phyloP scores from a whole-genome alignment of 805 yeast species.

The Sugiyamaella smithiae region DNA sequence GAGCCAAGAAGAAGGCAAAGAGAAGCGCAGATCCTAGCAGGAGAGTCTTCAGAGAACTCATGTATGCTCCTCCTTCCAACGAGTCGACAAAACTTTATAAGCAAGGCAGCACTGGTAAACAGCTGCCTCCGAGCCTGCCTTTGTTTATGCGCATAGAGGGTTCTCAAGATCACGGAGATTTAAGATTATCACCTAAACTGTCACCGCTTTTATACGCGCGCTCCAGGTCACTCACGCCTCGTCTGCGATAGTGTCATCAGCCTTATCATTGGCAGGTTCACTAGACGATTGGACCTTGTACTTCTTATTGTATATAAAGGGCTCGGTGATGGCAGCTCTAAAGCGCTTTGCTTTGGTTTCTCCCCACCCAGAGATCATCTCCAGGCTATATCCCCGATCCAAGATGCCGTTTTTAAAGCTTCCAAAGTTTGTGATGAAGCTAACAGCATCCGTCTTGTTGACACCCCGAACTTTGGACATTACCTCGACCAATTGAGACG shows the following conservation, averaged over 20 bases:
- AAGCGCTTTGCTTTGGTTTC: slow-evolving; percentile 25
- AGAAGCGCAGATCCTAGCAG: slow-evolving; percentile 35
- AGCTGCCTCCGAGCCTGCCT: slow-evolving; percentile 18
- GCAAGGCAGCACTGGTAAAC: slow-evolving; percentile 20
- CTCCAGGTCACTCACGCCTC: background rate
- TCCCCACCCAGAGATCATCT: slow-evolving; percentile 28
- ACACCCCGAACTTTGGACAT: slow-evolving; percentile 37
- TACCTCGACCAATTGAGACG: slow-evolving; percentile 34
- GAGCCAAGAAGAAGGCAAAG: slow-evolving; percentile 32
- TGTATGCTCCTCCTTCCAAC: slow-evolving; percentile 3
- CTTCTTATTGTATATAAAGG: slow-evolving; percentile 23
- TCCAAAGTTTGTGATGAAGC: slow-evolving; percentile 34
- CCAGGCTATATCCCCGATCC: slow-evolving; percentile 20
- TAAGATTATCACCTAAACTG: background rate
- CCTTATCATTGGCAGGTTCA: background rate
- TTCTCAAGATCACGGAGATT: background rate
- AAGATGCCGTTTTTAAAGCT: slow-evolving; percentile 23
- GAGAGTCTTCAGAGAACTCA: slow-evolving; percentile 17
- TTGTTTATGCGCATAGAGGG: slow-evolving; percentile 8
- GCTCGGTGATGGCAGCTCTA: slow-evolving; percentile 24
- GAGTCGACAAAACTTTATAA: slow-evolving; percentile 11
- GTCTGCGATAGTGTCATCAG: background rate
- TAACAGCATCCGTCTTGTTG: slow-evolving; percentile 38
- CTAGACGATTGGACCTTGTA: slow-evolving; percentile 14
- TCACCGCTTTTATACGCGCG: background rate